Evolutionary conservation across 306 rosid genomes (phyloP), one percentile per base, ranked within the genome.

Genomic region (Fragaria nilgerrensis): DNA sequence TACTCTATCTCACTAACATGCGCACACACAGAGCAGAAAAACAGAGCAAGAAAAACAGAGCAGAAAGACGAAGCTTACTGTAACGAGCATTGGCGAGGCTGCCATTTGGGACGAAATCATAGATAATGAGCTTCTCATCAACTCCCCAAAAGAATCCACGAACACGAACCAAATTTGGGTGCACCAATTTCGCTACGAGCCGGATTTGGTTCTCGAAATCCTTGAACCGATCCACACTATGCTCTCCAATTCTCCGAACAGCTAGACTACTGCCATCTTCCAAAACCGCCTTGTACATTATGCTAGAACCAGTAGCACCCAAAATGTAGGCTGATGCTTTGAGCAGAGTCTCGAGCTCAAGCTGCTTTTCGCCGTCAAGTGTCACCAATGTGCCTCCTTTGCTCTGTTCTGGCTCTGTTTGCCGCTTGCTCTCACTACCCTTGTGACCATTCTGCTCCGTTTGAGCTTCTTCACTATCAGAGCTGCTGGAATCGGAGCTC

Each of bases 261-360:
- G 99, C 99, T 0, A 95, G 72, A 2, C 90, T 69, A 0, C 84
- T 80, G 0, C 99, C 99, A n/a, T 95, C 97, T 72, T 95, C 97
- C 0, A 95, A 89, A 43, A 95, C 97, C 0, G 99, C 99, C 73
- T 95, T 95, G 78, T 95, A 95, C 94, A 91, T 88, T 76, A 95
- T 95, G 82, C 99, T 95, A 7, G 99, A 92, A 47, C 99, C 97
- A 0, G 97, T 95, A 2, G 97, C 99, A 0, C 97, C 99, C 34
- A 95, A 70, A 49, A 92, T 95, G 25, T 89, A 95, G 0, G 97
- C 99, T 0, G 99, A 95, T 3, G 99, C 97, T 39, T 88, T 95
- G 0, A 95, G 78, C 14, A 95, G 87, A 0, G 99, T 88, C 81
- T 95, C 99, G 0, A 91, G 62, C 44, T 95, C 99, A 9, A 95